Percentiles rank a stretch among this genome's conserved stretches.
Evolutionary conservation across 2,329 filamentous ascomycete species (phyloP).

Genomic region (Talaromyces sp.): DNA sequence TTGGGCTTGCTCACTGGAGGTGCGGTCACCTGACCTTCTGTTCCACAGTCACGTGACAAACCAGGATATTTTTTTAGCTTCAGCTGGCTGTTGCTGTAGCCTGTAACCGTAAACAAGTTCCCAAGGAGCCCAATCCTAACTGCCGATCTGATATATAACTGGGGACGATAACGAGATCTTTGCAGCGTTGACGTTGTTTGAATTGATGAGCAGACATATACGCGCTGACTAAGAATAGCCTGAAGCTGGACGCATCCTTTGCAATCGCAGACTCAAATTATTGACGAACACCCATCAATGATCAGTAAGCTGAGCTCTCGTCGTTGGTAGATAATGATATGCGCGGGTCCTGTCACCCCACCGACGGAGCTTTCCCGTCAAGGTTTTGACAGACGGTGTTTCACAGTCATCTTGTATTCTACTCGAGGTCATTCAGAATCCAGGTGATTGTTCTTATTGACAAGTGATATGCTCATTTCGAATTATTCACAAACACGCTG

Average conservation of each 20-base stretch:
- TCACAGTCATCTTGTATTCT: not conserved
- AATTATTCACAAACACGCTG: not conserved
- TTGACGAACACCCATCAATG: not conserved
- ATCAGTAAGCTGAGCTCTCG: not conserved
- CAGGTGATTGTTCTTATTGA: not conserved
- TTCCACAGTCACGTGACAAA: not conserved
- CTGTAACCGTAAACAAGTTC: not conserved
- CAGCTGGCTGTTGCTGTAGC: not conserved
- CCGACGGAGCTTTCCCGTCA: slow-evolving; percentile 1
- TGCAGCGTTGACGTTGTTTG: not conserved
- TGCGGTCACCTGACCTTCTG: not conserved
- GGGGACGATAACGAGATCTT: no score
- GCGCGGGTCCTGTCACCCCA: slow-evolving; percentile 3
- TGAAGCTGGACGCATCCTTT: no score
- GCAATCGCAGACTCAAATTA: not conserved
- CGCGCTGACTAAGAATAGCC: no score
- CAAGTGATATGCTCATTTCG: not conserved
- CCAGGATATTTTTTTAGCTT: not conserved
- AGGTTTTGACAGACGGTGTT: not conserved
- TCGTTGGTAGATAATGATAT: not conserved
- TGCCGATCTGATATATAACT: not conserved
- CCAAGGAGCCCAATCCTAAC: not conserved
- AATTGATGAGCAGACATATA: not conserved
- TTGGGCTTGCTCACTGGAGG: not conserved
- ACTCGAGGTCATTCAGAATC: not conserved